These are phyloP conservation scores for Ascomycota sp. DNA, from an alignment of 2,329 filamentous ascomycete genomes.

Conservation along the genomic window DNA sequence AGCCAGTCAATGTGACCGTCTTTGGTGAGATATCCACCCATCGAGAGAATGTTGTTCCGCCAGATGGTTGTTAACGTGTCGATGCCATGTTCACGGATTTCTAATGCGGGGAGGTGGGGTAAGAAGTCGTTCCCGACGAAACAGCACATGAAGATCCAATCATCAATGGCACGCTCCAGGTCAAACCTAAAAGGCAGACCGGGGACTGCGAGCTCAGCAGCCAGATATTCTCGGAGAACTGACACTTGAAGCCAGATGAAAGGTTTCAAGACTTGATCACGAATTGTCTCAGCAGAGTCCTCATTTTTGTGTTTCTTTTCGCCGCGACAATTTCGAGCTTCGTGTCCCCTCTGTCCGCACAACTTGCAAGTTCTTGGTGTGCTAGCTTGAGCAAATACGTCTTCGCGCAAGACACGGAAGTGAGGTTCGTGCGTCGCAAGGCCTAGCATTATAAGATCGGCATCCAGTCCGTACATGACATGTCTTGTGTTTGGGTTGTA, in stretches of 20 bases:
- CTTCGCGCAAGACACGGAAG: constrained; percentile 86
- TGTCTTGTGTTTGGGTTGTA: constrained; percentile 93
- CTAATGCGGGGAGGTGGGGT: constrained; percentile 86
- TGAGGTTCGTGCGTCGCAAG: constrained; percentile 92
- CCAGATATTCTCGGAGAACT: constrained; percentile 77
- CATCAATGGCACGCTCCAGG: constrained; percentile 79
- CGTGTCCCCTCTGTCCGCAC: constrained; percentile 82
- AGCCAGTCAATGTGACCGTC: constrained; percentile 79
- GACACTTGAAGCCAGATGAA: constrained; percentile 97
- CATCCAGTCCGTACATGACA: constrained; percentile 94
- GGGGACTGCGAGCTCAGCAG: constrained; percentile 66
- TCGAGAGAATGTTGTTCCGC: constrained; percentile 71
- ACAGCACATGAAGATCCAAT: constrained; percentile 98
- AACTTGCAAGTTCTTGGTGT: constrained; percentile 65
- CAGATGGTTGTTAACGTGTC: constrained; percentile 92
- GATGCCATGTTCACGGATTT: constrained; percentile 92
- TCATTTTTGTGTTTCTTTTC: constrained; percentile 55
- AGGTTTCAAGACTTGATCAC: constrained; percentile 50
- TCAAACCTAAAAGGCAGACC: constrained; percentile 74
- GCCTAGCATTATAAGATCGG: constrained; percentile 95
- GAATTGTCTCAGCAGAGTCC: constrained; percentile 64
- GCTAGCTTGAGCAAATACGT: constrained; percentile 80
- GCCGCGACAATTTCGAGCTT: constrained; percentile 65
- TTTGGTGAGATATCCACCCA: constrained; percentile 92
- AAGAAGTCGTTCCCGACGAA: constrained; percentile 98